A percentile compares a stretch with the other conserved stretches of the same genome.
These are phyloP conservation scores for Kwoniella dejecticola DNA, from an alignment of 768 basidiomycete genomes.

Conservation along the genomic window DNA sequence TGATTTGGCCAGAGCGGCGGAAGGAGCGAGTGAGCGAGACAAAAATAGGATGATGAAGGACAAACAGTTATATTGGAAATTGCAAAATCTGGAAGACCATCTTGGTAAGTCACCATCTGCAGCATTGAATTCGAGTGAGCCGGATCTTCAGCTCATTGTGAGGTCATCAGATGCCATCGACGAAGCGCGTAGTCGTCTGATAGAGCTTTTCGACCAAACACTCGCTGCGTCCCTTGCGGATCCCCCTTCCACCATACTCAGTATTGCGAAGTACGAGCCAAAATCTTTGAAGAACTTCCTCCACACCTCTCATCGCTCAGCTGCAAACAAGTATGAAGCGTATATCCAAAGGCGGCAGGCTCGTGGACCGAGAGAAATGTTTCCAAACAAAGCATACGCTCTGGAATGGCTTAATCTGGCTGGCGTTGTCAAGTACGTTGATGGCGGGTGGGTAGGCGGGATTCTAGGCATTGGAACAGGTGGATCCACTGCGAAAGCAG, in stretches of 20 bases:
- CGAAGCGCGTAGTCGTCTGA: constrained; percentile 30
- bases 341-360: constrained; percentile 37
- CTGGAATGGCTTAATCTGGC: constrained; percentile 40
- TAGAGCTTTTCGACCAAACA: constrained; percentile 38
- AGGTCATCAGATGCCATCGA: constrained; percentile 33
- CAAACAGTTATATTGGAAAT: constrained; percentile 40
- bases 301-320: constrained; percentile 25
- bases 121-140: too few species aligned
- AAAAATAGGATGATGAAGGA: constrained; percentile 8
- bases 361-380: constrained; percentile 46
- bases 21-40: background rate
- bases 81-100: constrained; percentile 49
- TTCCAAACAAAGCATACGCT: constrained; percentile 38
- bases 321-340: constrained; percentile 33
- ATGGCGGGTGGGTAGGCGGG: constrained; percentile 43
- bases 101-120: too few species aligned
- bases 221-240: constrained; percentile 14
- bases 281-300: constrained; percentile 21
- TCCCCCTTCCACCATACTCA: constrained; percentile 32
- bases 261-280: constrained; percentile 27
- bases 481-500: background rate
- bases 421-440: constrained; percentile 51
- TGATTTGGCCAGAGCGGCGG: constrained; percentile 2
- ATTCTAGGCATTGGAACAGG: constrained; percentile 31
- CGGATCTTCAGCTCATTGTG: too few species aligned